Conservation (phyloP, 768 basidiomycete species). For the Paxillus ammoniavirescens region DNA sequence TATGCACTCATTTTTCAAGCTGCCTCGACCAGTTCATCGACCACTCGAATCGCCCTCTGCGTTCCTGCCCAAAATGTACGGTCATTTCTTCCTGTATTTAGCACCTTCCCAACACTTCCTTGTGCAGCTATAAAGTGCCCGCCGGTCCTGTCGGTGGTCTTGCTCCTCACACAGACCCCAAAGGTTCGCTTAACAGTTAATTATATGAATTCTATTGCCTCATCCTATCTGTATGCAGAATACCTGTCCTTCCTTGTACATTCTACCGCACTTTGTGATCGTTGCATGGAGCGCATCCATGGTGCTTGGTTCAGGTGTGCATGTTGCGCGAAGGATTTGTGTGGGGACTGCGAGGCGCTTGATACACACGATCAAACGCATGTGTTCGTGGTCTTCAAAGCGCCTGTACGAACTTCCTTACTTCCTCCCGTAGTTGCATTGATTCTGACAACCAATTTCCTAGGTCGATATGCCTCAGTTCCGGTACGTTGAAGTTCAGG, state of each 20-base stretch:
- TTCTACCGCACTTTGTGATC: constrained; percentile 75
- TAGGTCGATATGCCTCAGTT: constrained; percentile 76
- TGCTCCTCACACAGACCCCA: constrained; percentile 44
- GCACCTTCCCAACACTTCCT: constrained; percentile 8
- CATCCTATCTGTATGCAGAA: constrained; percentile 35
- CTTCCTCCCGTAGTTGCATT: not conserved
- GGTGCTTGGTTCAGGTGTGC: constrained; percentile 92
- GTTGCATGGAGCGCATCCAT: constrained; percentile 76
- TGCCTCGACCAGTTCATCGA: constrained; percentile 74
- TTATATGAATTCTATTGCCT: not conserved
- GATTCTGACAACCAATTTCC: constrained; percentile 8
- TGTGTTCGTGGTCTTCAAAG: constrained; percentile 87
- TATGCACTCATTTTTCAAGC: constrained; percentile 84
- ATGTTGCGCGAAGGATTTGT: constrained; percentile 86
- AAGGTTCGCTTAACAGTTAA: constrained; percentile 41
- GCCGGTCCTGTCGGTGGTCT: constrained; percentile 52
- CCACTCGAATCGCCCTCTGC: constrained; percentile 53
- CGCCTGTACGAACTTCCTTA: constrained; percentile 47
- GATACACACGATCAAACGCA: constrained; percentile 84
- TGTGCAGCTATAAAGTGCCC: constrained; percentile 58
- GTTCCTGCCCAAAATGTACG: constrained; percentile 69
- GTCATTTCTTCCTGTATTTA: not conserved
- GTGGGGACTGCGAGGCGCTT: constrained; percentile 74
- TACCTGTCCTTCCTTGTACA: constrained; percentile 66
- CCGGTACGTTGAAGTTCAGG: constrained; percentile 42